A percentile compares a stretch with the other conserved stretches of the same genome.
Evolutionary conservation across 2,329 filamentous ascomycete species (phyloP).

Genomic region (Xylaria sp.): DNA sequence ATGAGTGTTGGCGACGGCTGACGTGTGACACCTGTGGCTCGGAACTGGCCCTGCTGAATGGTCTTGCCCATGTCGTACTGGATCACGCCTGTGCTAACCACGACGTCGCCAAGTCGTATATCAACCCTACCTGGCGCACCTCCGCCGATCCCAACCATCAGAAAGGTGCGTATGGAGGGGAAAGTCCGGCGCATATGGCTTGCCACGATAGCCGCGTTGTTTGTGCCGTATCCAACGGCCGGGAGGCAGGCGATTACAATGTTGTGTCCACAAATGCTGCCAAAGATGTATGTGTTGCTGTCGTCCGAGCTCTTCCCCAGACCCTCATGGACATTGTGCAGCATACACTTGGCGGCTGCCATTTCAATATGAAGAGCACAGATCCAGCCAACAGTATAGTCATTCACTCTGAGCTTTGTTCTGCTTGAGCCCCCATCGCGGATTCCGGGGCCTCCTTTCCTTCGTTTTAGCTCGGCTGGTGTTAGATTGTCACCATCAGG

Average conservation of each 20-base stretch:
- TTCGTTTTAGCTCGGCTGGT: constrained; percentile 18
- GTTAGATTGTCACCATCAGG: background rate
- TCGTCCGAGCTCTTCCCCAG: constrained; percentile 31
- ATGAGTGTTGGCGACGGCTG: constrained; percentile 19
- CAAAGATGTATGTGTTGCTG: constrained; percentile 42
- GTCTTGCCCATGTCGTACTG: constrained; percentile 40
- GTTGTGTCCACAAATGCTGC: constrained; percentile 35
- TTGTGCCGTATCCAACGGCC: constrained; percentile 34
- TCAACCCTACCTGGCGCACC: constrained; percentile 42
- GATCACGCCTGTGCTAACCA: constrained; percentile 38
- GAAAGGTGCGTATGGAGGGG: constrained; percentile 38
- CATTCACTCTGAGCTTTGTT: constrained; percentile 8
- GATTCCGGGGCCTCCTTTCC: constrained; percentile 8
- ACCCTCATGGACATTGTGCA: constrained; percentile 45
- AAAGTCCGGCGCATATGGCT: constrained; percentile 39
- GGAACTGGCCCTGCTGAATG: constrained; percentile 26
- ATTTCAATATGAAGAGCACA: constrained; percentile 50
- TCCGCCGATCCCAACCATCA: constrained; percentile 48
- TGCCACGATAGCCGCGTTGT: constrained; percentile 39
- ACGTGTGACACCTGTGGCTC: constrained; percentile 7
- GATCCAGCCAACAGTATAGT: constrained; percentile 51
- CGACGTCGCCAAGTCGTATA: constrained; percentile 47
- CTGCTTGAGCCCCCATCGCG: constrained; percentile 5
- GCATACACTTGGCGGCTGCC: constrained; percentile 46
- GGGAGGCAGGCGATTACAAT: constrained; percentile 42